Evolutionary conservation across 1,284 basidiomycete genomes (phyloP).

Genomic region (Irpex sp.): DNA sequence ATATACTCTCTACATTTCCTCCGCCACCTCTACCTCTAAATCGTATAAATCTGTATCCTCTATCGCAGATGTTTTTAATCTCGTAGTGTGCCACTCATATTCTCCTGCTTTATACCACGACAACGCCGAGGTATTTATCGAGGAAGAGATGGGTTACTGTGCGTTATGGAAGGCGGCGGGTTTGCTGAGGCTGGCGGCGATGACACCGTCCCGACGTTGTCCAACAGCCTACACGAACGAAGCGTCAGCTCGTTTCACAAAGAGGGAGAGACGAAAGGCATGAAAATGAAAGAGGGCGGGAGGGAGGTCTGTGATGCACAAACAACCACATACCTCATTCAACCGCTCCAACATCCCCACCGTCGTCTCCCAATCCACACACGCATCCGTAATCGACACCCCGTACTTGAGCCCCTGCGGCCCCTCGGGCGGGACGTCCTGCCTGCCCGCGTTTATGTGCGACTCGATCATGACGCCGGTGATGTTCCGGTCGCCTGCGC

Average conservation of each 20-base stretch:
- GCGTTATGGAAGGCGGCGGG: slow-evolving; percentile 19
- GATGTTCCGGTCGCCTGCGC: slow-evolving; percentile 71
- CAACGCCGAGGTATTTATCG: too few species aligned
- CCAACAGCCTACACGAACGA: slow-evolving; percentile 27
- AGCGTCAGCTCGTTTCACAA: neutral
- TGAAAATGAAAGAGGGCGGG: too few species aligned
- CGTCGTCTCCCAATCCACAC: slow-evolving; percentile 88
- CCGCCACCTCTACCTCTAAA: too few species aligned
- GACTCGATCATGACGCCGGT: slow-evolving; percentile 98
- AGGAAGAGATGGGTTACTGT: neutral
- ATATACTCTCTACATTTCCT: too few species aligned
- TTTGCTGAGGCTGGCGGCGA: slow-evolving; percentile 29
- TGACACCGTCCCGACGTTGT: slow-evolving; percentile 28
- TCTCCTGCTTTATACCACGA: too few species aligned
- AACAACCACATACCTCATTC: slow-evolving; percentile 42
- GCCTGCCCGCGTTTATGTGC: slow-evolving; percentile 83
- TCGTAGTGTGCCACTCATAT: too few species aligned
- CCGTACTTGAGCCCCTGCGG: slow-evolving; percentile 71
- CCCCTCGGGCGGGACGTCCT: slow-evolving; percentile 70
- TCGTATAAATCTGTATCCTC: too few species aligned
- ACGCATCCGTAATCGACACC: slow-evolving; percentile 90
- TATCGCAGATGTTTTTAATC: too few species aligned
- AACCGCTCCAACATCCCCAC: slow-evolving; percentile 72
- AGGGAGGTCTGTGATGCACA: too few species aligned
- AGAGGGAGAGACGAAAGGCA: too few species aligned